phyloP scores from a whole-genome alignment of 2,329 filamentous ascomycete species.

The Ceratocystis alfenasii region DNA sequence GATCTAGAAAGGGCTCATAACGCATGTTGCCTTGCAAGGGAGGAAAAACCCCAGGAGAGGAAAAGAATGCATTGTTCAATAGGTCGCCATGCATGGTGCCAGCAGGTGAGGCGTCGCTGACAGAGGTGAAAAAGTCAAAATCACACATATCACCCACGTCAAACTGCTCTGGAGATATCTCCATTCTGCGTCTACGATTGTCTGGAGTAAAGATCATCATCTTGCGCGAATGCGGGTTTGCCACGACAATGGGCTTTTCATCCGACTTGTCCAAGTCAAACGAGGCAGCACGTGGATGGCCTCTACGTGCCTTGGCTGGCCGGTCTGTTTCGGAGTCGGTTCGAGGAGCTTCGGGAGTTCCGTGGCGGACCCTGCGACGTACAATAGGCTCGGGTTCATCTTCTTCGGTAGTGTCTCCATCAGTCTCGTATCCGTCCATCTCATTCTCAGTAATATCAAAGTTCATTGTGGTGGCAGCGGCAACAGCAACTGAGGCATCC shows the following conservation, averaged over 20 bases:
- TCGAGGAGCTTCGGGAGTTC: constrained; percentile 35
- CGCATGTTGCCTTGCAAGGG: constrained; percentile 44
- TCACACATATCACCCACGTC: constrained; percentile 40
- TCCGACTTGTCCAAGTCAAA: constrained; percentile 44
- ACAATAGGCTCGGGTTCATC: constrained; percentile 41
- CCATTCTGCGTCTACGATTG: constrained; percentile 37
- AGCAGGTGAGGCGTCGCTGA: constrained; percentile 40
- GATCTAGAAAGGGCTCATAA: constrained; percentile 58
- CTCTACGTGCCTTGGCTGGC: constrained; percentile 27
- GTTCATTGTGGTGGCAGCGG: constrained; percentile 23
- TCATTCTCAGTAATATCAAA: constrained; percentile 31
- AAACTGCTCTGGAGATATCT: constrained; percentile 45
- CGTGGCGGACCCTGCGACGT: constrained; percentile 37
- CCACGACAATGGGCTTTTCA: constrained; percentile 46
- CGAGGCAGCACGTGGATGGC: constrained; percentile 42
- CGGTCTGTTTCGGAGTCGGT: constrained; percentile 36
- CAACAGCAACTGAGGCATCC: constrained; percentile 1
- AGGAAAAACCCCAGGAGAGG: constrained; percentile 12
- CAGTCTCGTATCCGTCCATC: constrained; percentile 47
- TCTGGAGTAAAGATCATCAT: constrained; percentile 51
- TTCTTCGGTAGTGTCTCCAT: constrained; percentile 52
- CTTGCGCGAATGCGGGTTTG: constrained; percentile 46
- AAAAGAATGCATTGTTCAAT: constrained; percentile 29
- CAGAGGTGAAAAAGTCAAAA: constrained; percentile 22
- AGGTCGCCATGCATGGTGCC: constrained; percentile 72